Evolutionary conservation across 768 basidiomycete genomes (phyloP).

Genomic region (Sistotremastrum niveocremeum): DNA sequence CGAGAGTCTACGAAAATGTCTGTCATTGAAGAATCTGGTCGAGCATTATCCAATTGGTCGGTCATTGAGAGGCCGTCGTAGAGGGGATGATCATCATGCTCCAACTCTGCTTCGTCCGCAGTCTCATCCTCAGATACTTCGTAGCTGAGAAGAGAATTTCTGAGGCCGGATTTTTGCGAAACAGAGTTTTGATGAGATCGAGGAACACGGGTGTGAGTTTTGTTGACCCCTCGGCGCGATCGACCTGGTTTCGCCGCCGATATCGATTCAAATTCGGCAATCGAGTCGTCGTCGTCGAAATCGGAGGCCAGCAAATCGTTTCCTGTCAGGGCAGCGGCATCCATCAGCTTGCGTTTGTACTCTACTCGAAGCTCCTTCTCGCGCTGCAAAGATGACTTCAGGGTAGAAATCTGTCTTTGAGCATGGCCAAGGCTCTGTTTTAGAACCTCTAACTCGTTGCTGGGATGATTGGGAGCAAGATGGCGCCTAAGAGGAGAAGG

Average conservation of each 20-base stretch:
- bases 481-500: conserved; percentile 47
- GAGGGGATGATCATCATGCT: conserved; percentile 2
- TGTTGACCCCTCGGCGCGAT: too few relatives aligned
- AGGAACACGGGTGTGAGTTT: too few relatives aligned
- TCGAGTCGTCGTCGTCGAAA: conserved; percentile 13
- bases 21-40: too few relatives aligned
- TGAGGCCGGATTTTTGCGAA: too few relatives aligned
- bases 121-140: conserved; percentile 15
- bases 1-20: not conserved
- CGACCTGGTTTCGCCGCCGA: conserved; percentile 1
- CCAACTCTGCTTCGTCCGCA: conserved; percentile 16
- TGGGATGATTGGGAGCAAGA: conserved; percentile 60
- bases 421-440: conserved; percentile 77
- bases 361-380: conserved; percentile 77
- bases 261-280: not conserved
- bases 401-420: conserved; percentile 71
- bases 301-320: not conserved
- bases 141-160: not conserved
- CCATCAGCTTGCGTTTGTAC: conserved; percentile 38
- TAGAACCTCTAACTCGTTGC: conserved; percentile 68
- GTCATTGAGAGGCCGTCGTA: not conserved
- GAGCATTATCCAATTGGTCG: too few relatives aligned
- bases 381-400: conserved; percentile 63
- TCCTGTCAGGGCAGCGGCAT: conserved; percentile 9
- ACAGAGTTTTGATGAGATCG: too few relatives aligned